Percentiles rank a stretch among this genome's conserved stretches.
phyloP scores from a whole-genome alignment of 2,329 filamentous ascomycete species.

The Zarea fungicola region DNA sequence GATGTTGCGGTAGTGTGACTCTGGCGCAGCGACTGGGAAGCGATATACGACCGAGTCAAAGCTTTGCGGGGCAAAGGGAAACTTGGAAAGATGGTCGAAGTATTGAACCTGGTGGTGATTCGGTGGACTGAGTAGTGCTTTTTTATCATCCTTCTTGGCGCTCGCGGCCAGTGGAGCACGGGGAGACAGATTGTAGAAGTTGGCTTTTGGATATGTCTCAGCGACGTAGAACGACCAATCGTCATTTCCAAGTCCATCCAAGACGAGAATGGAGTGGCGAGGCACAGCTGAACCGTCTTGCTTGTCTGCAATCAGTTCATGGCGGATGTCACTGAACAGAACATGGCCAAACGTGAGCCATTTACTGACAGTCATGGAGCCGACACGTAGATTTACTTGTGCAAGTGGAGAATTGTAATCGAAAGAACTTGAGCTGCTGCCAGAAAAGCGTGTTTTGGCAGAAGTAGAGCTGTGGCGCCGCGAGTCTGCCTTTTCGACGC shows the following conservation, averaged over 20 bases:
- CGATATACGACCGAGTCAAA: conserved; percentile 73
- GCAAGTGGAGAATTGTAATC: conserved; percentile 59
- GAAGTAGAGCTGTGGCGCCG: conserved; percentile 28
- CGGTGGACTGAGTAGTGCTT: conserved; percentile 52
- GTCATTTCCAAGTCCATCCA: conserved; percentile 80
- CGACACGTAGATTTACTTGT: conserved; percentile 71
- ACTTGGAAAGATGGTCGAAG: conserved; percentile 54
- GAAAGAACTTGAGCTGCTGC: conserved; percentile 41
- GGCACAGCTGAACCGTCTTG: conserved; percentile 35
- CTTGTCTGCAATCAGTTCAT: conserved; percentile 52
- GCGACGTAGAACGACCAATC: conserved; percentile 87
- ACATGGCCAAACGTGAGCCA: conserved; percentile 84
- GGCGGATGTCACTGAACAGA: conserved; percentile 72
- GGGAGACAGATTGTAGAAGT: conserved; percentile 71
- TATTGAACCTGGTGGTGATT: conserved; percentile 76
- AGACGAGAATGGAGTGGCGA: conserved; percentile 63
- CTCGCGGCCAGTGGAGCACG: conserved; percentile 46
- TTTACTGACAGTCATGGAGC: conserved; percentile 79
- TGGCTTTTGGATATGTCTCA: conserved; percentile 68
- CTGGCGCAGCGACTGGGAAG: conserved; percentile 66
- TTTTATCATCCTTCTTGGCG: conserved; percentile 34
- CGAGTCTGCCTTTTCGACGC: conserved; percentile 9
- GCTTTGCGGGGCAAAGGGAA: conserved; percentile 71
- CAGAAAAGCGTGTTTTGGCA: conserved; percentile 34
- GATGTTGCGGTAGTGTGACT: conserved; percentile 63